These are phyloP conservation scores for Solanum chilense DNA, from an alignment of 257 asterid species.

Conservation along the genomic window DNA sequence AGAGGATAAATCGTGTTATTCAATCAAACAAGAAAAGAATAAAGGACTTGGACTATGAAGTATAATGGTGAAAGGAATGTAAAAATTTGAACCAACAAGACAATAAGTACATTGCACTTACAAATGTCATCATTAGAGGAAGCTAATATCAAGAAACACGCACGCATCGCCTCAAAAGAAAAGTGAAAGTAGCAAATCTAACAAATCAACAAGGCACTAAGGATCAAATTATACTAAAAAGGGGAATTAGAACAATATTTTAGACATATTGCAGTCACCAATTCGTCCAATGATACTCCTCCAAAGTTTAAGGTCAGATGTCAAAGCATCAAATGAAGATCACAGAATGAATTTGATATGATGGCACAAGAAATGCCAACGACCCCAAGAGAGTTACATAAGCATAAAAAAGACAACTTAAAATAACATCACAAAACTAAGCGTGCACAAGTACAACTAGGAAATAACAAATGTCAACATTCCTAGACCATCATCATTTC, in stretches of 20 bases:
- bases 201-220: not conserved
- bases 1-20: too few species aligned
- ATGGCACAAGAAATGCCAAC: not conserved
- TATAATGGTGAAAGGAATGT: too few species aligned
- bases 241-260: not conserved
- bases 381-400: not conserved
- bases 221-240: not conserved
- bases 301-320: not conserved
- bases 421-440: not conserved
- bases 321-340: not conserved
- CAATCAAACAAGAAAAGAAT: too few species aligned
- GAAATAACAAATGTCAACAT: too few species aligned
- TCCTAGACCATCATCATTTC: too few species aligned
- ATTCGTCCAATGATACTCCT: not conserved
- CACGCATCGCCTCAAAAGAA: not conserved
- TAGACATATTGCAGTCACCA: not conserved
- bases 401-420: not conserved
- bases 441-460: too few species aligned
- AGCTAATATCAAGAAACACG: not conserved
- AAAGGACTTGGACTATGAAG: too few species aligned
- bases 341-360: not conserved
- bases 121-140: slow-evolving; percentile 17
- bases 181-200: not conserved
- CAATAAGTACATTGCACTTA: too few species aligned
- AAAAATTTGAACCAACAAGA: too few species aligned